A percentile compares a stretch with the other conserved stretches of the same genome.
These are phyloP conservation scores for Citrus sp. DNA, from an alignment of 345 rosid species.

Conservation along the genomic window DNA sequence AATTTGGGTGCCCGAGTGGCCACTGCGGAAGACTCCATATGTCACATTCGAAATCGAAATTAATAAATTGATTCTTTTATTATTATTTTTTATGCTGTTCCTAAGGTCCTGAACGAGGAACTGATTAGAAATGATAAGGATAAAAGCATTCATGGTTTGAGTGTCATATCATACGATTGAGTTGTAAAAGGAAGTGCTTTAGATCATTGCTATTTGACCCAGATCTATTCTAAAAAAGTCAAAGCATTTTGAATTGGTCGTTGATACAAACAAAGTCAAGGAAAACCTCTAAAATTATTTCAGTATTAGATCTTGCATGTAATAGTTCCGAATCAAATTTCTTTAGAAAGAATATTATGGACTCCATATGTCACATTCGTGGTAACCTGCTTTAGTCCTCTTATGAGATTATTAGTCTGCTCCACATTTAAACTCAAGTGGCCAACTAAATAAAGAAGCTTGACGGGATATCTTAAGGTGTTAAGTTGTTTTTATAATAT, in stretches of 20 bases:
- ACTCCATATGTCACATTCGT: background rate
- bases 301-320: slow-evolving; percentile 3
- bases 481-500: too few species aligned
- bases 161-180: background rate
- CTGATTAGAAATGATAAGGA: too few species aligned
- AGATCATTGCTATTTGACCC: slow-evolving; percentile 16
- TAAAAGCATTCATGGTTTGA: too few species aligned
- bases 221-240: slow-evolving; percentile 7
- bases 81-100: too few species aligned
- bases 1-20: too few species aligned
- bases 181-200: slow-evolving; percentile 11
- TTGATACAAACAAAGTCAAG: slow-evolving; percentile 9
- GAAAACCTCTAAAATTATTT: slow-evolving; percentile 3
- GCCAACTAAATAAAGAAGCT: too few species aligned
- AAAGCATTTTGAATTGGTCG: slow-evolving; percentile 15
- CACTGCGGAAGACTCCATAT: too few species aligned
- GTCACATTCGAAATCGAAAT: too few species aligned
- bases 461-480: too few species aligned
- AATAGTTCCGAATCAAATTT: background rate
- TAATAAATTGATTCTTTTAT: too few species aligned
- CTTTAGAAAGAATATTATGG: background rate
- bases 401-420: background rate
- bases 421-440: too few species aligned
- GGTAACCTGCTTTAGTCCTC: background rate
- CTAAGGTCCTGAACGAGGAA: too few species aligned